Base-by-base conservation (phyloP, 805 yeast genomes). In the Candida quercuum region DNA sequence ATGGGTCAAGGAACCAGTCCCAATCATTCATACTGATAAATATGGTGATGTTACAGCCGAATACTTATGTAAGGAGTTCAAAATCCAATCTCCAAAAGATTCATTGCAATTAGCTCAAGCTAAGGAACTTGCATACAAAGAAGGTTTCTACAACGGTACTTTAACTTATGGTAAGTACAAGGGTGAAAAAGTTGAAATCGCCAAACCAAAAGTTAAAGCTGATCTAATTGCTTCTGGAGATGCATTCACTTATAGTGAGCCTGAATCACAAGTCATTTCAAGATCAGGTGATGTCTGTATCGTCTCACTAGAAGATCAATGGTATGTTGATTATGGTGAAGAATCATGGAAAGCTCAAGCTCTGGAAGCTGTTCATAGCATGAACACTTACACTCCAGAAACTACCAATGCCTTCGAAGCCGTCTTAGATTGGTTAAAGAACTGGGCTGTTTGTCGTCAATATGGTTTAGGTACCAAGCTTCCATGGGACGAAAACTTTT, bases 271-370 rank as follows among this genome's bases (percentile, higher is more conserved):
- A 30, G 96, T 93, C 33, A 74, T 86, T 33, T 91, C 98, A 13
- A 84, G 99, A 67, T 86, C 96, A 30, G 97, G 97, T 49, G 99
- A 93, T 60, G 87, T 81, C 42, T 93, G 99, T 74, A 80, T 91
- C 53, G 99, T 93, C 28, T 87, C 98, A 6, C 75, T 93, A 36
- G 98, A 94, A 67, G 98, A 93, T 66, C 99, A 93, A 71, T 93
- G 99, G 99, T 93, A 78, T 64, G 75, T 86, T 53, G 97, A 93
- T 61, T 93, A 93, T 56, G 99, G 99, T 73, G 99, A 93, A 74
- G 86, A 77, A 51, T 50, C 66, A 13, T 93, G 99, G 99, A 86
- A 84, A 58, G 63, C 70, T 13, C 77, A 75, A 59, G 94, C 96
- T 37, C 66, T 79, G 46, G 93, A 83, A 52, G 83, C 95, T 60